These are phyloP conservation scores for Eucalyptus lansdowneana DNA, from an alignment of 345 rosid genomes.

Conservation along the genomic window DNA sequence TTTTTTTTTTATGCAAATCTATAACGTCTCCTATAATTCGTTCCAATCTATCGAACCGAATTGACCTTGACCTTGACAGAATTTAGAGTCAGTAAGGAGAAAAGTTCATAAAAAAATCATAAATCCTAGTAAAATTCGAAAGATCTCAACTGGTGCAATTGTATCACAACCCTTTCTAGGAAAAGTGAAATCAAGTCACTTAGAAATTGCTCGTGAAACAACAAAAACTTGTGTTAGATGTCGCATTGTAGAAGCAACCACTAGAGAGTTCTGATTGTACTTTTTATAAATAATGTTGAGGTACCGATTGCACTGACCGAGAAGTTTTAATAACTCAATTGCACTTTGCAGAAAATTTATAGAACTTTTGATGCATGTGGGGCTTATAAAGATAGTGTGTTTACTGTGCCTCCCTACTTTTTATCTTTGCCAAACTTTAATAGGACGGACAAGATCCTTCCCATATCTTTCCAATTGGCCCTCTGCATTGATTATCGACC, in stretches of 20 bases:
- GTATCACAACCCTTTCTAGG: not conserved
- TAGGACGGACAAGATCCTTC: not conserved
- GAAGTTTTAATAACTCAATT: not conserved
- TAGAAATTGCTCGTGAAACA: not conserved
- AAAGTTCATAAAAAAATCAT: not conserved
- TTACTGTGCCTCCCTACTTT: not conserved
- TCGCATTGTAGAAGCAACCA: not conserved
- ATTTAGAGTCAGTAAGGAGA: not conserved
- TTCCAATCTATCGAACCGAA: not conserved
- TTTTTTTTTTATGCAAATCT: not conserved
- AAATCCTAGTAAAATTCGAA: not conserved
- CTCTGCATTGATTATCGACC: not conserved
- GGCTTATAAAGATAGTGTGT: not conserved
- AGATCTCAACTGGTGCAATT: not conserved
- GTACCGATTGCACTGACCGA: not conserved
- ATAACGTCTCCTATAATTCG: not conserved
- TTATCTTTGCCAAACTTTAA: not conserved
- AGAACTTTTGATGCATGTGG: not conserved
- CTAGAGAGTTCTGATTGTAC: not conserved
- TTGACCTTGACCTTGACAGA: not conserved
- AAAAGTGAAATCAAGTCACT: not conserved
- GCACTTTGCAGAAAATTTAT: not conserved
- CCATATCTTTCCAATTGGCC: not conserved
- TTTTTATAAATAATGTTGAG: not conserved
- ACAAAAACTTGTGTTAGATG: not conserved